Evolutionary conservation across 768 basidiomycete genomes (phyloP), one percentile per base, ranked within the genome.

Genomic region (Suillus tomentosus): DNA sequence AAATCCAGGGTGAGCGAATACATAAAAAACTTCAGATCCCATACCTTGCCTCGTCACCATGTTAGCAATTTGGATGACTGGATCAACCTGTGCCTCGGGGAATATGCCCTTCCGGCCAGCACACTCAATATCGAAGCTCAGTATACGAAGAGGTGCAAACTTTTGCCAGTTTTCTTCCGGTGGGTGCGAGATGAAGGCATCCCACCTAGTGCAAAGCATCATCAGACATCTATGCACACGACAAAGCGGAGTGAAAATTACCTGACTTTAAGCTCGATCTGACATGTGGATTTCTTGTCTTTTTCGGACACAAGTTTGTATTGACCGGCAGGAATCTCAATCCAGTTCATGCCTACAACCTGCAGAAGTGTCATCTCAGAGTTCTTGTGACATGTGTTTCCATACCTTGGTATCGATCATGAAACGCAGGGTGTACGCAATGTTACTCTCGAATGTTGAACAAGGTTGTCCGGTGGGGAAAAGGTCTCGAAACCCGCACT

Each of bases 261-360:
- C 94, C 83, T 84, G 67, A 94, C 83, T 36, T 78, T 85, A 54
- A 99, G 77, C 74, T 99, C 96, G 17, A 98, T 84, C 73, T 99
- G 97, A 74, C 95, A 98, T 56, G 84, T 83, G 1, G 96, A 96
- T 56, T 83, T 82, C 71, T 87, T 92, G 43, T 82, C 79, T 50
- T 80, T 80, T 13, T 77, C 80, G 2, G 83, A 72, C n/a, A 88
- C 64, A 22, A 96, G 72, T 14, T 80, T 80, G 72, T 97, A 99
- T 68, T 87, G 87, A 3, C 92, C 92, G 4, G 90, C 87, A 5
- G 91, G 91, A 10, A 97, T 80, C 77, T 99, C 95, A 60, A 99
- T 90, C 96, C 97, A 99, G 73, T 98, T 99, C 97, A 99, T 99
- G 10, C 97, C 97, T 57, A 96, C 89, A 37, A 99, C 88, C 93